Conservation (phyloP, 345 rosid genomes). For the Crucihimalaya himalaica region DNA sequence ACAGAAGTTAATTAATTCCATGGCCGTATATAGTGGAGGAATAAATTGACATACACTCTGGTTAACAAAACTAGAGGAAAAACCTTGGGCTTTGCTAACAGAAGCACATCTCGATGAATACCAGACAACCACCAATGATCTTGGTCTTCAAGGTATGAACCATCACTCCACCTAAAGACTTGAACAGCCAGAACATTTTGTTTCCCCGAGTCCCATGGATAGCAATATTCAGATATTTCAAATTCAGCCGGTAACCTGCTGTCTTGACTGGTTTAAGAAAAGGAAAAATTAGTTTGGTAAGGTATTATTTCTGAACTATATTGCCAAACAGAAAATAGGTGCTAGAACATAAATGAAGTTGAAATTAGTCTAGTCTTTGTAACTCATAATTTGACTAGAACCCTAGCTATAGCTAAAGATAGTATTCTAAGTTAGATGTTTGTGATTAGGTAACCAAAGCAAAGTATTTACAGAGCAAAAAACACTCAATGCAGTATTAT, state of each 20-base stretch:
- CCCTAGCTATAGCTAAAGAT: neutral
- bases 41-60: slow-evolving; percentile 9
- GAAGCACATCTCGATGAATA: slow-evolving; percentile 93
- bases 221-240: slow-evolving; percentile 88
- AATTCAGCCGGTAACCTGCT: slow-evolving; percentile 98
- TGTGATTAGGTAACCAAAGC: slow-evolving; percentile 11
- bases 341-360: slow-evolving; percentile 14
- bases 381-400: slow-evolving; percentile 18
- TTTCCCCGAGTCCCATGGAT: slow-evolving; percentile 70
- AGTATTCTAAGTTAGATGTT: neutral
- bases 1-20: slow-evolving; percentile 17
- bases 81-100: slow-evolving; percentile 97
- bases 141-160: slow-evolving; percentile 99
- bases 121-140: slow-evolving; percentile 99
- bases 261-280: slow-evolving; percentile 73
- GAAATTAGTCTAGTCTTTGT: slow-evolving; percentile 1
- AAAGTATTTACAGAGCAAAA: slow-evolving; percentile 6
- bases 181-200: slow-evolving; percentile 91
- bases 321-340: slow-evolving; percentile 7
- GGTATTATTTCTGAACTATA: slow-evolving; percentile 16
- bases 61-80: slow-evolving; percentile 10
- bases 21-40: neutral
- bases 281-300: slow-evolving; percentile 23
- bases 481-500: slow-evolving; percentile 1
- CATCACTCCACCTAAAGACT: slow-evolving; percentile 99